Evolutionary conservation across 2,329 filamentous ascomycete genomes (phyloP), one percentile per base, ranked within the genome.

Genomic region (Alternaria triticimaculans): DNA sequence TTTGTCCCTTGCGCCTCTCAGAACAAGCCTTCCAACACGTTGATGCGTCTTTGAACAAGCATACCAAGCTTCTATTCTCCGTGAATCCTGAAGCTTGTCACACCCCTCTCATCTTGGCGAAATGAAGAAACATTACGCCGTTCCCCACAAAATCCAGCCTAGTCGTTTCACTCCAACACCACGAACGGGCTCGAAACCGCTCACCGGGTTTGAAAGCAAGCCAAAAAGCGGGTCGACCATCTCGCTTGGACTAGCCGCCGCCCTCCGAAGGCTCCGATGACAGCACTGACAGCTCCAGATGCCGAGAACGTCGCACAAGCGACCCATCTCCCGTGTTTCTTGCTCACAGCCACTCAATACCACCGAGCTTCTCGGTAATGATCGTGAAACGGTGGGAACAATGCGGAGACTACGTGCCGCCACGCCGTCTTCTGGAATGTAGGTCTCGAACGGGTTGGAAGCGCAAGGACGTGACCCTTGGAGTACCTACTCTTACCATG

Each of bases 151-250:
- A 53, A 23, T 2, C 6, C 15, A 53, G 28, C 30, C 49, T 53
- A 53, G 49, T n/a, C 30, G 49, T 53, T 53, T 53, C 49, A 53
- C 49, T 37, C n/a, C 28, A 53, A 41, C 30, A 53, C 30, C 21
- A 33, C 28, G n/a, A 53, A 53, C 49, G 30, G 49, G 18, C 49
- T 41, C 49, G 28, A 51, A 51, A 51, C 28, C 28, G 28, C 49
- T 33, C 20, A n/a, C 25, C 20, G 30, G 28, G 28, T 20, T 33
- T 9, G 23, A 26, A 12, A 57, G 43, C 30, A 49, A 57, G 41
- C 43, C 49, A 20, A 57, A 57, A 57, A 57, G 41, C 25, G 55
- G 55, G 49, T 23, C 30, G 21, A 53, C 28, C 49, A 41, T 53
- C 20, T 53, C 30, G 49, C 49, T 53, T 53, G 49, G 30, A 21